Evolutionary conservation across 106 monocot species (phyloP).

Genomic region (Dioscorea alata): DNA sequence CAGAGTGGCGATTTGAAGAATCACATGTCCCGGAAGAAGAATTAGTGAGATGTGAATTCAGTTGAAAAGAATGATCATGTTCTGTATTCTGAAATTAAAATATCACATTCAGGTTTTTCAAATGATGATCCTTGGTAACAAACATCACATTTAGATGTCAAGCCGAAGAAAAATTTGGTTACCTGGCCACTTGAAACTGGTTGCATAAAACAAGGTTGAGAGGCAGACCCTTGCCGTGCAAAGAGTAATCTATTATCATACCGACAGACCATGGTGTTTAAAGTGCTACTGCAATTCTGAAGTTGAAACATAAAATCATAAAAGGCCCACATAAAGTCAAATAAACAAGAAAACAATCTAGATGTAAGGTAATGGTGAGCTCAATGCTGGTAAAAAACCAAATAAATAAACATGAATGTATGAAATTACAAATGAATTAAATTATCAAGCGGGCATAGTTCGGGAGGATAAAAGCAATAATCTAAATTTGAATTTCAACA

Average conservation of each 20-base stretch:
- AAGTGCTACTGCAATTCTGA: constrained; percentile 47
- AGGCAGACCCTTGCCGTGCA: constrained; percentile 33
- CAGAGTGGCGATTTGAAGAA: constrained; percentile 15
- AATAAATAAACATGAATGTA: too few species aligned
- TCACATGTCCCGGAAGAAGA: too few species aligned
- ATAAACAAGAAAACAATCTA: too few species aligned
- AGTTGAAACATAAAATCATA: neutral
- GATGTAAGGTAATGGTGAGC: too few species aligned
- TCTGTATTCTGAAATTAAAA: constrained; percentile 8
- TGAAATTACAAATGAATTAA: too few species aligned
- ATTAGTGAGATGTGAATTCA: neutral
- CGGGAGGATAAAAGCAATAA: too few species aligned
- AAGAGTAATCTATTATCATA: constrained; percentile 33
- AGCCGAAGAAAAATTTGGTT: neutral
- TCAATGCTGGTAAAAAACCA: too few species aligned
- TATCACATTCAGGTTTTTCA: neutral
- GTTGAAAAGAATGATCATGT: constrained; percentile 5
- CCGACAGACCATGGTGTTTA: constrained; percentile 17
- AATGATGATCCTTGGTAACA: neutral
- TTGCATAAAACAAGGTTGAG: constrained; percentile 38
- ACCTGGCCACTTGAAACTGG: constrained; percentile 19
- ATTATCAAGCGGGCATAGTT: too few species aligned
- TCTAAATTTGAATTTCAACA: too few species aligned
- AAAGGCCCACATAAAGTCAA: too few species aligned
- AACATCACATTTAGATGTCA: neutral